phyloP scores from a whole-genome alignment of 2,329 filamentous ascomycete genomes.

The Arthrocladium fulminans region DNA sequence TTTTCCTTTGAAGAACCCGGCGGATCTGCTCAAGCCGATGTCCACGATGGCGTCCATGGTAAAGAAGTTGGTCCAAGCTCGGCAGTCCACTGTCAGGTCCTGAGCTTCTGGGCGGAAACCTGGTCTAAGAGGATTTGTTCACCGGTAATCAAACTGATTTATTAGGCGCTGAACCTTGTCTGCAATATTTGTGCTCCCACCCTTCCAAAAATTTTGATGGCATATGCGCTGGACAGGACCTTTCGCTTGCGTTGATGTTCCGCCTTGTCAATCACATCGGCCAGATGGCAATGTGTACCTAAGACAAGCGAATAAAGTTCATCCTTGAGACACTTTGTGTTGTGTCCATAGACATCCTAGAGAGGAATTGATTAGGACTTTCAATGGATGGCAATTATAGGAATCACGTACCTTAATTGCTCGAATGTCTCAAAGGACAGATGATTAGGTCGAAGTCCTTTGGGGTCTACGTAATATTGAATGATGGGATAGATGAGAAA shows the following conservation, averaged over 20 bases:
- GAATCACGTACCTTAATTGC: no score
- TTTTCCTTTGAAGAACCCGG: conserved; percentile 40
- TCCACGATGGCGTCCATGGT: conserved; percentile 49
- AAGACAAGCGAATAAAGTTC: conserved; percentile 24
- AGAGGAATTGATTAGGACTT: no score
- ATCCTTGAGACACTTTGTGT: conserved; percentile 30
- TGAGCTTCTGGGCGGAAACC: no score
- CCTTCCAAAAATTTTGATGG: conserved; percentile 31
- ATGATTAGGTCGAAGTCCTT: no score
- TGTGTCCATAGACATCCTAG: conserved; percentile 32
- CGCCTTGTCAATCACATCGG: conserved; percentile 31
- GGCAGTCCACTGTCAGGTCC: conserved; percentile 44
- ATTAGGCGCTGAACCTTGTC: conserved; percentile 29
- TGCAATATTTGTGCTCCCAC: conserved; percentile 35
- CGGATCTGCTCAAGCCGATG: conserved; percentile 37
- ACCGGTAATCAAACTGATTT: conserved; percentile 28
- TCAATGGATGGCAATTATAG: no score
- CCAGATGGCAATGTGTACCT: conserved; percentile 29
- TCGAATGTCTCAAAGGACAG: no score
- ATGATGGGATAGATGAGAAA: no score
- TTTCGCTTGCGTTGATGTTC: conserved; percentile 34
- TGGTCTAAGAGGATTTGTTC: conserved; percentile 21
- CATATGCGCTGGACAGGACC: conserved; percentile 31
- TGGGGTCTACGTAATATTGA: no score
- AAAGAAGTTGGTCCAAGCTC: conserved; percentile 47